These are phyloP conservation scores for Lichtheimia ornata DNA, from an alignment of 371 early-diverging fungal genomes.

Conservation along the genomic window DNA sequence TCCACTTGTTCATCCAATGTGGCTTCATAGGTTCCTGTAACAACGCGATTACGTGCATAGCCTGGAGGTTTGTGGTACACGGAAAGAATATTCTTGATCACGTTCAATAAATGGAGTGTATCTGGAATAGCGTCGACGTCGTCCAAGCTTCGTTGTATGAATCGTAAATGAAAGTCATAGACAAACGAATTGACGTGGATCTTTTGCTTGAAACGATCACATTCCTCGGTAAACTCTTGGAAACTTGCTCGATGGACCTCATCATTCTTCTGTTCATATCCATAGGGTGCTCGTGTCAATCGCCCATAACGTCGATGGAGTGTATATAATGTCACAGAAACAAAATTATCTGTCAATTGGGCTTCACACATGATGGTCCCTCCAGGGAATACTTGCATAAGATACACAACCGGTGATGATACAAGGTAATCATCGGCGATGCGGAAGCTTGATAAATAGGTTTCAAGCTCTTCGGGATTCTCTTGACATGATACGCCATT, in stretches of 20 bases:
- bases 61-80: conserved; percentile 62
- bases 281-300: conserved; percentile 48
- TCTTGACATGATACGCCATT: conserved; percentile 26
- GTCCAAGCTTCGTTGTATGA: conserved; percentile 63
- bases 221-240: conserved; percentile 67
- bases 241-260: conserved; percentile 54
- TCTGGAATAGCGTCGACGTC: conserved; percentile 34
- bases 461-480: conserved; percentile 25
- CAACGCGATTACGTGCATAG: conserved; percentile 66
- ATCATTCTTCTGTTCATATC: conserved; percentile 47
- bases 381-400: conserved; percentile 64
- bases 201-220: conserved; percentile 64
- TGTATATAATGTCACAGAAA: conserved; percentile 75
- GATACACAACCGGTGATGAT: conserved; percentile 63
- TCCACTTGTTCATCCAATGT: conserved; percentile 32
- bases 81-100: conserved; percentile 60
- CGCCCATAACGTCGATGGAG: conserved; percentile 67
- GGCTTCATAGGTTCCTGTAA: conserved; percentile 47
- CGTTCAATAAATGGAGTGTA: conserved; percentile 61
- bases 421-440: conserved; percentile 32
- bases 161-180: conserved; percentile 78
- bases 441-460: conserved; percentile 33
- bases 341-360: conserved; percentile 69
- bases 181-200: conserved; percentile 84
- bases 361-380: conserved; percentile 79